Evolutionary conservation across 75 land plant species (phyloP).

Genomic region (Sequoia sempervirens): DNA sequence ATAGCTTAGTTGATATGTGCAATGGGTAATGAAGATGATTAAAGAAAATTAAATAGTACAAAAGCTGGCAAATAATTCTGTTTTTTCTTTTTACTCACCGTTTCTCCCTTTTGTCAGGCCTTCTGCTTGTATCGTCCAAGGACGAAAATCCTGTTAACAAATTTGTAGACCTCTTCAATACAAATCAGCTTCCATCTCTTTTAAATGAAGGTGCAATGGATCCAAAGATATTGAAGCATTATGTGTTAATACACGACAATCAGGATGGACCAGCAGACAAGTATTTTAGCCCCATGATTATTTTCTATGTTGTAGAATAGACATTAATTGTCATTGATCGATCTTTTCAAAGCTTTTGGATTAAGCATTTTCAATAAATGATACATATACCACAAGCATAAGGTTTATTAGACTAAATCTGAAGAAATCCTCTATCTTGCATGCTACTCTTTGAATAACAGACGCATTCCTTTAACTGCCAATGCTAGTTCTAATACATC

Average conservation of each 20-base stretch:
- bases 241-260: conserved; percentile 82
- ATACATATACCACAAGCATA: neutral
- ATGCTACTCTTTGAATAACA: neutral
- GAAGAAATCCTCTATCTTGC: neutral
- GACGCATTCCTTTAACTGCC: neutral
- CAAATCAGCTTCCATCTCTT: conserved; percentile 74
- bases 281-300: conserved; percentile 25
- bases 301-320: neutral
- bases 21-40: conserved; percentile 1
- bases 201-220: conserved; percentile 96
- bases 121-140: conserved; percentile 86
- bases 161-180: conserved; percentile 85
- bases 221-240: conserved; percentile 86
- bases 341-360: neutral
- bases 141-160: conserved; percentile 80
- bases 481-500: neutral
- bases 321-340: neutral
- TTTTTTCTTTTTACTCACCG: neutral
- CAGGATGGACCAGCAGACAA: conserved; percentile 77
- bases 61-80: neutral
- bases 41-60: neutral
- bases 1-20: neutral
- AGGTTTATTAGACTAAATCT: neutral
- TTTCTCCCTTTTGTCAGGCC: conserved; percentile 47
- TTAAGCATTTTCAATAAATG: neutral